Conservation (phyloP, 2,329 filamentous ascomycete species). For the Monosporascus ibericus region DNA sequence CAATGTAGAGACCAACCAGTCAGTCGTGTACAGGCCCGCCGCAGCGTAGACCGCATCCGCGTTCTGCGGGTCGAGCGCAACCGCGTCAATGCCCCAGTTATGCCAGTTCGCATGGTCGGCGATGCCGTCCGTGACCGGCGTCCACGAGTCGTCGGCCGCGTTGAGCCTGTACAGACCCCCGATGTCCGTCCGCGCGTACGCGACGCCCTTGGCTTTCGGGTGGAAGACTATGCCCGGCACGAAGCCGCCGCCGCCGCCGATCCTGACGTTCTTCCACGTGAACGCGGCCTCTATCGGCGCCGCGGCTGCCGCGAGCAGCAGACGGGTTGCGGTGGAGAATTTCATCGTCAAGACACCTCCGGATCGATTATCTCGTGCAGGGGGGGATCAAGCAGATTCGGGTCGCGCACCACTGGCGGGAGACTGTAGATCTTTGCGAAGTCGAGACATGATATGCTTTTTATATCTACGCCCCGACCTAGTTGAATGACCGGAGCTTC, state of each 20-base stretch:
- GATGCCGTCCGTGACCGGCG: constrained; percentile 42
- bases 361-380: no score
- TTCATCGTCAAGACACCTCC: constrained; percentile 1
- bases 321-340: constrained; percentile 1
- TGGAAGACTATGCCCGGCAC: constrained; percentile 53
- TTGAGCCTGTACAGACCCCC: constrained; percentile 52
- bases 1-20: constrained; percentile 32
- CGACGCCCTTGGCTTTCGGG: constrained; percentile 41
- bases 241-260: constrained; percentile 53
- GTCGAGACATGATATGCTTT: no score
- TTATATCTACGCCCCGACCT: no score
- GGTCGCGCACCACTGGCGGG: no score
- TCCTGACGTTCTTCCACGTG: constrained; percentile 43
- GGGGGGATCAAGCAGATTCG: no score
- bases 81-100: constrained; percentile 50
- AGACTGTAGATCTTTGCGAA: no score
- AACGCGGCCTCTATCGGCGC: constrained; percentile 26
- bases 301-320: constrained; percentile 12
- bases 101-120: constrained; percentile 40
- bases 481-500: no score
- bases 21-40: constrained; percentile 53
- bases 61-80: constrained; percentile 50
- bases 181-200: constrained; percentile 52
- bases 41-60: constrained; percentile 47
- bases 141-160: constrained; percentile 48